Evolutionary conservation across 257 asterid genomes (phyloP).

Genomic region (Solanum pennellii): DNA sequence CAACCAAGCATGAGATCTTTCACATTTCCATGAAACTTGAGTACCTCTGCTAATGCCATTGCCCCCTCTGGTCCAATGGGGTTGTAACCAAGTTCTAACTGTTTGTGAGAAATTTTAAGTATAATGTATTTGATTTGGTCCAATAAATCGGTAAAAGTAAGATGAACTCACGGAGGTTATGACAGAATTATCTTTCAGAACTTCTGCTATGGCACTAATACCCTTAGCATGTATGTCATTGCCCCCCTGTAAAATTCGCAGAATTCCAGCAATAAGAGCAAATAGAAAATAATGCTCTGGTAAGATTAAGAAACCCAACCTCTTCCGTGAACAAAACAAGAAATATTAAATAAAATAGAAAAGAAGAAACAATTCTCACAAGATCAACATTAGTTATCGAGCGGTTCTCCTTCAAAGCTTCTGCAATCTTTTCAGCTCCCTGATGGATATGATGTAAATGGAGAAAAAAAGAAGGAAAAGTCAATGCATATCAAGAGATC

Average conservation of each 20-base stretch:
- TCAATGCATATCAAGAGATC: background rate
- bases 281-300: background rate
- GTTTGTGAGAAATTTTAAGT: conserved; percentile 1
- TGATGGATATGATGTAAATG: background rate
- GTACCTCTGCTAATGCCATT: conserved; percentile 82
- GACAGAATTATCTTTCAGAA: conserved; percentile 71
- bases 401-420: conserved; percentile 77
- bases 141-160: background rate
- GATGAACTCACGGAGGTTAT: conserved; percentile 59
- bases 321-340: background rate
- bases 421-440: conserved; percentile 92
- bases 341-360: background rate
- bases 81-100: conserved; percentile 94
- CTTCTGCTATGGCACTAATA: conserved; percentile 49
- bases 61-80: conserved; percentile 96
- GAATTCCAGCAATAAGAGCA: background rate
- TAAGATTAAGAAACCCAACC: background rate
- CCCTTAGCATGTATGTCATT: conserved; percentile 90
- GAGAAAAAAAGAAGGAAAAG: background rate
- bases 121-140: background rate
- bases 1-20: conserved; percentile 87
- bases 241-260: conserved; percentile 59
- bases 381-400: conserved; percentile 75
- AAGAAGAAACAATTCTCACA: conserved; percentile 21
- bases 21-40: conserved; percentile 76